phyloP scores from a whole-genome alignment of 129 eudicot species.

The Flaveria sonorensis region DNA sequence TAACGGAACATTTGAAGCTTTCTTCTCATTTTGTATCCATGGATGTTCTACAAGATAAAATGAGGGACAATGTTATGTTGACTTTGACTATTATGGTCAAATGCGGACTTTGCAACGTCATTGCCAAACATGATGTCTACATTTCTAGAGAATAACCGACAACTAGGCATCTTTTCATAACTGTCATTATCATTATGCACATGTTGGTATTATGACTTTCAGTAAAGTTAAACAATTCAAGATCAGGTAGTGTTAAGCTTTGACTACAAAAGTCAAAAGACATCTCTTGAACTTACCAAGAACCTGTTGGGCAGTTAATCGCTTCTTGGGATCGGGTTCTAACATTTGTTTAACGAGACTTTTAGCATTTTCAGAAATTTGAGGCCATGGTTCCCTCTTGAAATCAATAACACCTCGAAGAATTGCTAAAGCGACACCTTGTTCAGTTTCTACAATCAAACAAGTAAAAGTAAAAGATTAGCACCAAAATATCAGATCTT shows the following conservation, averaged over 20 bases:
- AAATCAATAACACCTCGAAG: constrained; percentile 83
- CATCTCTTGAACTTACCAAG: constrained; percentile 63
- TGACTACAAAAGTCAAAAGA: constrained; percentile 12
- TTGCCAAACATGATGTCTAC: background rate
- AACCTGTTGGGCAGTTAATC: constrained; percentile 93
- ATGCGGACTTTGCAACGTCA: background rate
- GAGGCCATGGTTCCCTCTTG: constrained; percentile 99
- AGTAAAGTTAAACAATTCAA: background rate
- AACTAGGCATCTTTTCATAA: background rate
- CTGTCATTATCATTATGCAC: background rate
- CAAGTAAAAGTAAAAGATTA: background rate
- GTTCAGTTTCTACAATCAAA: constrained; percentile 75
- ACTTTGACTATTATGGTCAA: constrained; percentile 19
- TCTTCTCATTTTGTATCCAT: constrained; percentile 90
- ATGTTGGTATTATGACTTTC: background rate
- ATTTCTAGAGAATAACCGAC: background rate
- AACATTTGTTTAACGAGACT: constrained; percentile 90
- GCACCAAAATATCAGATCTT: background rate
- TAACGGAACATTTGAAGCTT: constrained; percentile 93
- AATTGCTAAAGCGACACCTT: constrained; percentile 97
- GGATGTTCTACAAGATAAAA: constrained; percentile 68
- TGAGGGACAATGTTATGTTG: background rate
- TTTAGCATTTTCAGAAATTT: constrained; percentile 82
- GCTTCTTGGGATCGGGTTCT: constrained; percentile 82
- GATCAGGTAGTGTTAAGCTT: background rate